Evolutionary conservation across 148 eudicot genomes (phyloP).

Genomic region (Silene conica): DNA sequence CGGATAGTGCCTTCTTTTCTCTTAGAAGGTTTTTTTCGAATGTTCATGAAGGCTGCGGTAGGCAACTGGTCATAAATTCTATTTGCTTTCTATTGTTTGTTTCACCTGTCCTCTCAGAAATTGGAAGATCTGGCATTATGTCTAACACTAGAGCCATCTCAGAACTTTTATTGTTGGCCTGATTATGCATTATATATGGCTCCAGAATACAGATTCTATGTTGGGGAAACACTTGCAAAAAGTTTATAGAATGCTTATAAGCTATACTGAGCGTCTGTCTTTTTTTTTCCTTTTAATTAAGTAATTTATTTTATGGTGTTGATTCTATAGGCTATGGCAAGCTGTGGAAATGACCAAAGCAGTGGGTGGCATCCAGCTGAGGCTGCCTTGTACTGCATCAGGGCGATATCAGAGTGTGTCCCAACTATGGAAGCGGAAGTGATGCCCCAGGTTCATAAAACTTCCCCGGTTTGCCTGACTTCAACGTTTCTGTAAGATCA

Average conservation of each 20-base stretch:
- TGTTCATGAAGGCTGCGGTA: too few relatives aligned
- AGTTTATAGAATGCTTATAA: not conserved
- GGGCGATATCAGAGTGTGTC: slow-evolving; percentile 88
- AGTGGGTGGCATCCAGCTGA: slow-evolving; percentile 82
- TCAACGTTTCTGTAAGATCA: slow-evolving; percentile 1
- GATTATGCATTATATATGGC: not conserved
- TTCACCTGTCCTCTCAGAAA: too few relatives aligned
- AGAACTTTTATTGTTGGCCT: not conserved
- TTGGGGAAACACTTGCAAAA: not conserved
- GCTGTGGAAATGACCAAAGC: slow-evolving; percentile 49
- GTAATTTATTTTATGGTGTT: not conserved
- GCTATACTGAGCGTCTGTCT: not conserved
- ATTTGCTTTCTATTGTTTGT: too few relatives aligned
- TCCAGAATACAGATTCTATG: not conserved
- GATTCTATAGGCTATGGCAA: slow-evolving; percentile 50
- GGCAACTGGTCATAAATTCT: too few relatives aligned
- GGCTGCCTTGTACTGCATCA: slow-evolving; percentile 90
- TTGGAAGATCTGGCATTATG: too few relatives aligned
- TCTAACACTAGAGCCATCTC: too few relatives aligned
- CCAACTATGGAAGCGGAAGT: slow-evolving; percentile 69
- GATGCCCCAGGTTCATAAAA: slow-evolving; percentile 81
- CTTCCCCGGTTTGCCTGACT: slow-evolving; percentile 9
- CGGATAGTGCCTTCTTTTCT: not conserved
- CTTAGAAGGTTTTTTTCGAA: too few relatives aligned
- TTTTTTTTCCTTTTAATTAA: not conserved